phyloP scores from a whole-genome alignment of 345 rosid species.

The Eutrema yunnanense region DNA sequence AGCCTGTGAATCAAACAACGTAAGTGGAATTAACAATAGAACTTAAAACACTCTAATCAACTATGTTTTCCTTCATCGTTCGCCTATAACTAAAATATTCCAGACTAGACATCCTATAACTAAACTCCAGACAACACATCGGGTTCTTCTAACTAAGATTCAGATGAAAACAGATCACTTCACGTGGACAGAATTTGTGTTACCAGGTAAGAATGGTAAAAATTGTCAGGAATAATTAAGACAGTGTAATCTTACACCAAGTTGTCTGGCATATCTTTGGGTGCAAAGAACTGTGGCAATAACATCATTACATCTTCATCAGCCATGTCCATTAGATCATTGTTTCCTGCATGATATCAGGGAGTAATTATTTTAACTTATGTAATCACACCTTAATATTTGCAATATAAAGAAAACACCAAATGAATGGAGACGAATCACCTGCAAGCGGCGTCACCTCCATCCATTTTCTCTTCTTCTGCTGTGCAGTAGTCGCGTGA shows the following conservation, averaged over 20 bases:
- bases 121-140: not conserved
- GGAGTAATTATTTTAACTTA: not conserved
- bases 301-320: constrained; percentile 81
- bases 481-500: constrained; percentile 64
- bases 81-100: not conserved
- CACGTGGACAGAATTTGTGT: not conserved
- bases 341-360: constrained; percentile 37
- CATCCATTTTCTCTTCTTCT: constrained; percentile 61
- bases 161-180: constrained; percentile 1
- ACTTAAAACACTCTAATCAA: not conserved
- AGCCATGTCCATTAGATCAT: constrained; percentile 58
- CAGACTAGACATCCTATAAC: not conserved
- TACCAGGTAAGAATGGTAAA: not conserved
- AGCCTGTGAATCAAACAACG: constrained; percentile 41
- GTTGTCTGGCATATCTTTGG: constrained; percentile 71
- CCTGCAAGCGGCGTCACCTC: constrained; percentile 54
- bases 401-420: constrained; percentile 3
- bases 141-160: not conserved
- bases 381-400: not conserved
- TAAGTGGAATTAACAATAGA: not conserved
- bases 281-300: constrained; percentile 75
- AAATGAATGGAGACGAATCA: constrained; percentile 6
- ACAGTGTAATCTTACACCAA: constrained; percentile 52
- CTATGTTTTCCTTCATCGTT: not conserved
- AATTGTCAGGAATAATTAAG: constrained; percentile 4